A percentile compares a stretch with the other conserved stretches of the same genome.
phyloP scores from a whole-genome alignment of 2,329 filamentous ascomycete genomes.

The Cladosporium sp. region DNA sequence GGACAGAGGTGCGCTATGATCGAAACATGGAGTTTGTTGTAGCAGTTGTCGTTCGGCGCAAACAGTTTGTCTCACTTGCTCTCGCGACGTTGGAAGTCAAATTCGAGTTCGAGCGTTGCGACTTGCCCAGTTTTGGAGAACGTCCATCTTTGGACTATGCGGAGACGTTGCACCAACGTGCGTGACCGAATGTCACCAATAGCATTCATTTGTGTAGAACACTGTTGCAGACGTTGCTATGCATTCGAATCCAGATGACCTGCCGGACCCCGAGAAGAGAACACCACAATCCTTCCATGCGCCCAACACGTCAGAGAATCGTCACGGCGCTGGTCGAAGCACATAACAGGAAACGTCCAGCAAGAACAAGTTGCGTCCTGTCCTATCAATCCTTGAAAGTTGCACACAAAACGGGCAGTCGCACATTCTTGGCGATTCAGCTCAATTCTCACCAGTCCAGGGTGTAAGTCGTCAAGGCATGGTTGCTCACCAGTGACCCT shows the following conservation, averaged over 20 bases:
- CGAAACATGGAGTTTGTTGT: slow-evolving; percentile 8
- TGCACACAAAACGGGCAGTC: not conserved
- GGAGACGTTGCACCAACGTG: not conserved
- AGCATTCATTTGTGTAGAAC: not conserved
- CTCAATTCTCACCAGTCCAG: not conserved
- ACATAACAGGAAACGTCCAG: not conserved
- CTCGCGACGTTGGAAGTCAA: slow-evolving; percentile 14
- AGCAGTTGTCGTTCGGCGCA: not conserved
- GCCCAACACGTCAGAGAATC: not conserved
- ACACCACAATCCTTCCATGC: not conserved
- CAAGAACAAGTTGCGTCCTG: not conserved
- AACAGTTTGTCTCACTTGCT: not conserved
- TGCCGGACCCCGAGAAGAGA: not conserved
- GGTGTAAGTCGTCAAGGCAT: not conserved
- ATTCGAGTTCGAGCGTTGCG: slow-evolving; percentile 9
- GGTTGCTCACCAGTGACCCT: not conserved
- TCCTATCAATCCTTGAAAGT: not conserved
- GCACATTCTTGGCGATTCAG: not conserved
- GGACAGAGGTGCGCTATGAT: slow-evolving; percentile 12
- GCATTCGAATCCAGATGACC: slow-evolving; percentile 3
- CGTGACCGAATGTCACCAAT: not conserved
- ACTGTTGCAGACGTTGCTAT: slow-evolving; percentile 17
- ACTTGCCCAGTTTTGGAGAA: slow-evolving; percentile 7
- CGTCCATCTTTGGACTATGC: not conserved
- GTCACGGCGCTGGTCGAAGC: not conserved